A percentile compares a stretch with the other conserved stretches of the same genome.
Evolutionary conservation across 2,329 filamentous ascomycete species (phyloP).

Genomic region (Sphaceloma murrayae): DNA sequence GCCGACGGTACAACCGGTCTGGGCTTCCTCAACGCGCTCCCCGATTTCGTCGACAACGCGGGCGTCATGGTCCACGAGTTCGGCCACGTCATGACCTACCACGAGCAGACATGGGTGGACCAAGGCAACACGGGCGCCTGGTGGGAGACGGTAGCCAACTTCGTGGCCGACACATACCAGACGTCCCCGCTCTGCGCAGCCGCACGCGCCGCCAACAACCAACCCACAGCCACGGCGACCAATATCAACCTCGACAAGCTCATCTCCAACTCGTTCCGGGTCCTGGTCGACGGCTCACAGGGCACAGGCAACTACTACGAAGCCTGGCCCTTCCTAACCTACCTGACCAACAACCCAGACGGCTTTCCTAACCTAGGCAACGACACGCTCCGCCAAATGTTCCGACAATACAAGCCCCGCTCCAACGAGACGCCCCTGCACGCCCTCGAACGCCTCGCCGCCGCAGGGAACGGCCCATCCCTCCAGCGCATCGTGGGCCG

Average conservation of each 20-base stretch:
- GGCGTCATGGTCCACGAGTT: conserved; percentile 43
- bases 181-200: conserved; percentile 38
- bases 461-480: conserved; percentile 17
- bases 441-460: conserved; percentile 34
- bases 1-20: conserved; percentile 34
- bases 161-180: conserved; percentile 42
- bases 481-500: conserved; percentile 37
- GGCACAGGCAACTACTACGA: conserved; percentile 43
- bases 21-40: conserved; percentile 38
- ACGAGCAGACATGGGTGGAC: conserved; percentile 31
- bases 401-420: conserved; percentile 35
- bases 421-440: conserved; percentile 46
- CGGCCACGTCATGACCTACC: conserved; percentile 42
- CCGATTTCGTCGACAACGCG: conserved; percentile 32
- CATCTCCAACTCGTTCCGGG: conserved; percentile 40
- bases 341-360: conserved; percentile 43
- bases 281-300: conserved; percentile 37
- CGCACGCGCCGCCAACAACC: conserved; percentile 29
- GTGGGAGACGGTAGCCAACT: conserved; percentile 46
- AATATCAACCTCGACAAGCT: conserved; percentile 38
- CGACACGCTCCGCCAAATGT: conserved; percentile 24
- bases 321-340: conserved; percentile 44
- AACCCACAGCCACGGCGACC: conserved; percentile 30
- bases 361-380: conserved; percentile 27
- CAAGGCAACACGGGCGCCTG: conserved; percentile 41